Base-by-base conservation (phyloP, 176 grass and related monocot species). In the Secale cereale region DNA sequence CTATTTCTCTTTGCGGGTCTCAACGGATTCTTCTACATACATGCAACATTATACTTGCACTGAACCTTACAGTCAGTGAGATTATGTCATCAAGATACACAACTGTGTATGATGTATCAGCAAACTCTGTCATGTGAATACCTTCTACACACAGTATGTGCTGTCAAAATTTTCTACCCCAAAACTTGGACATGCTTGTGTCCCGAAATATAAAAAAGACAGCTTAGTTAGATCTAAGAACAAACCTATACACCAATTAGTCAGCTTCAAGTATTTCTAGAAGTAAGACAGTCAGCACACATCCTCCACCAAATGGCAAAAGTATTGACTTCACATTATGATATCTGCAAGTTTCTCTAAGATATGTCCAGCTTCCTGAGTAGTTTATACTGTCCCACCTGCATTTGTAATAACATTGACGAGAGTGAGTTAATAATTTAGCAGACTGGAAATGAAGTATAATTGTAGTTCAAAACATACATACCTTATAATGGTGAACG, bases 131-230 rank as follows among this genome's bases (percentile, higher is more conserved):
- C 70, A 54, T 63, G 36, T 10, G 68, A 33, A 61, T 70, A 87
- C 48, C 84, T 62, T 83, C 62, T 84, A 67, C 32, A 61, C 59
- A 90, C 54, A 70, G 13, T 54, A 69, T 76, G 3, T 91, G 46
- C 20, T 63, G 70, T 40, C 30, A 80, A 87, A 80, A 84, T 59
- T 67, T 76, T 30, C 37, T 75, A 76, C 52, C 50, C 66, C 68
- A 43, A 76, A 87, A 87, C 70, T 84, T 84, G 75, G 76, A 29
- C 32, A 57, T 84, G 30, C 70, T 63, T 29, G 43, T 23, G 9
- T 90, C 40, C 54, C 10, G 22, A 80, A 52, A 50, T 75, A 10
- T 63, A 11, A 60, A 79, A 83, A 83, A 15, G 17, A 66, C n/a
- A 10, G 30, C 36, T 48, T 37, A 61, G 10, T 8, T 29, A 32